These are phyloP conservation scores for Rachicladosporium sp. DNA, from an alignment of 2,329 filamentous ascomycete genomes.

Conservation along the genomic window DNA sequence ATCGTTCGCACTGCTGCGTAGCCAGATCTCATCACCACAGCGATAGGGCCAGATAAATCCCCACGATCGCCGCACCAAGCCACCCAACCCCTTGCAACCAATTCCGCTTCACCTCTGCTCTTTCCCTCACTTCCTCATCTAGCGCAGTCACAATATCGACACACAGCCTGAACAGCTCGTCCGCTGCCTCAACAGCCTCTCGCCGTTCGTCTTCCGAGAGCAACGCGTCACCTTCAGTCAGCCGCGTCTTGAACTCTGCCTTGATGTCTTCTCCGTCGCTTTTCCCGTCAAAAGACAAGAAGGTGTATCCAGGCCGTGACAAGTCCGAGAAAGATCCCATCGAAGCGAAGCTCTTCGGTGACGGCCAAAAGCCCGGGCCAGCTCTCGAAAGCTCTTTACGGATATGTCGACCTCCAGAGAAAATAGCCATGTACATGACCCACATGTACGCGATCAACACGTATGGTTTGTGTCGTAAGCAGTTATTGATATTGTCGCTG, in stretches of 20 bases:
- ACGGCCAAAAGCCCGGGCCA: conserved; percentile 49
- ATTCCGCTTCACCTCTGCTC: no score
- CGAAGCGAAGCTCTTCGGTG: conserved; percentile 5
- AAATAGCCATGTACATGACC: conserved; percentile 71
- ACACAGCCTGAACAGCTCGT: conserved; percentile 51
- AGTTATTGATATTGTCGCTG: conserved; percentile 34
- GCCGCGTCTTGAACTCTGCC: conserved; percentile 46
- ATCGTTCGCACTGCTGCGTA: no score
- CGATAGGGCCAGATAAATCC: no score
- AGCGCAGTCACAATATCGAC: conserved; percentile 49
- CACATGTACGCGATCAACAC: conserved; percentile 62
- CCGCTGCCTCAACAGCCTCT: conserved; percentile 53
- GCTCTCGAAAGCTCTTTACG: conserved; percentile 47
- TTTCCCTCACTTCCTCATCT: conserved; percentile 29
- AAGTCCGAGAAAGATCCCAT: conserved; percentile 4
- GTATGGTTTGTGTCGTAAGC: conserved; percentile 47
- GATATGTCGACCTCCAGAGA: conserved; percentile 63
- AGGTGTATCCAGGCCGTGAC: conserved; percentile 26
- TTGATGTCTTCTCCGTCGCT: conserved; percentile 61
- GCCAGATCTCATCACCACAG: no score
- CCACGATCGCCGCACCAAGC: no score
- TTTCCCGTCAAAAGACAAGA: conserved; percentile 45
- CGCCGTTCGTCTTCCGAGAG: conserved; percentile 45
- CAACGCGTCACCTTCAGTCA: conserved; percentile 36
- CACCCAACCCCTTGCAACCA: no score